A percentile compares a stretch with the other conserved stretches of the same genome.
These are phyloP conservation scores for Claviceps digitariae DNA, from an alignment of 2,329 filamentous ascomycete species.

Conservation along the genomic window DNA sequence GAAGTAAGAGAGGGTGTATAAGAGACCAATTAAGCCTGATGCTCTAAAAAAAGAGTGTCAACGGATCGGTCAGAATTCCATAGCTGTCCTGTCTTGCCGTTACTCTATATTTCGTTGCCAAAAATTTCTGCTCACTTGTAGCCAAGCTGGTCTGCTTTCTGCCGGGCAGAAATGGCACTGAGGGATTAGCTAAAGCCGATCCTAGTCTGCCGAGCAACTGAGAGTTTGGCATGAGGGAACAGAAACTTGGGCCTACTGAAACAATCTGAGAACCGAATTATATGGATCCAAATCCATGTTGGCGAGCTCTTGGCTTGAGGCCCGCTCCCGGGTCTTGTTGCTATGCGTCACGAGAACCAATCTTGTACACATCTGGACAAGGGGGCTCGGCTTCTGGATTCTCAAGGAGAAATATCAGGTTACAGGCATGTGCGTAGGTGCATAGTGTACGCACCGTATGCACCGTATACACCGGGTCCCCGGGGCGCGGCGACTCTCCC, in stretches of 20 bases:
- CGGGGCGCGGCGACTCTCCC: background rate
- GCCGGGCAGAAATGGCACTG: background rate
- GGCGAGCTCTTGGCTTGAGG: background rate
- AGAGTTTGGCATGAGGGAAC: background rate
- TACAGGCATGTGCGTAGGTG: background rate
- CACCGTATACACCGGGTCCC: background rate
- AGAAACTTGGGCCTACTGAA: background rate
- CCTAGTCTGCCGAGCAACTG: background rate
- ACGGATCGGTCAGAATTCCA: background rate
- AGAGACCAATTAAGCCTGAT: background rate
- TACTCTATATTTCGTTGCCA: background rate
- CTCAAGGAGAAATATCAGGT: background rate
- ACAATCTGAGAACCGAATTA: background rate
- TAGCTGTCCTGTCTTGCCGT: background rate
- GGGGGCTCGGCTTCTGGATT: background rate
- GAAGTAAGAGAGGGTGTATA: background rate
- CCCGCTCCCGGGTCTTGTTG: background rate
- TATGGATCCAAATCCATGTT: background rate
- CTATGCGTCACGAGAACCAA: background rate
- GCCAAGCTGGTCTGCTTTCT: background rate
- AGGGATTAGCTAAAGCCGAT: background rate
- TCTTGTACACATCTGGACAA: background rate
- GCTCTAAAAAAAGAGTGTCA: background rate
- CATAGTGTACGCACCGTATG: conserved; percentile 1
- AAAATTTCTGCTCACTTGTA: background rate